Evolutionary conservation across 2,329 filamentous ascomycete species (phyloP).

Genomic region (Endoconidiophora polonica): DNA sequence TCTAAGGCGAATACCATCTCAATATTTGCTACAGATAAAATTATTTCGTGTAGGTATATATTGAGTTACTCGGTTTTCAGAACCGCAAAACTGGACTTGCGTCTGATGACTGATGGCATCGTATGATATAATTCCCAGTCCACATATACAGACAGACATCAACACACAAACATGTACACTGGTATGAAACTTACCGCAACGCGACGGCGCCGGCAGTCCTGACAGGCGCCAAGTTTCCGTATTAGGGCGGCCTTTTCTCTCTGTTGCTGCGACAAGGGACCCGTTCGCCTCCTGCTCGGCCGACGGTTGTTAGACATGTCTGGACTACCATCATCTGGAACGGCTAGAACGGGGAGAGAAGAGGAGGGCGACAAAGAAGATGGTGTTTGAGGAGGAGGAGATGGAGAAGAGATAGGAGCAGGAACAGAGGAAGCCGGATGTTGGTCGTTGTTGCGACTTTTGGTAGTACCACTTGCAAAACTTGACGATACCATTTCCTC

Average conservation of each 20-base stretch:
- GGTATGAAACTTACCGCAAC: slow-evolving; percentile 35
- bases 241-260: slow-evolving; percentile 43
- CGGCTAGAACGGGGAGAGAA: slow-evolving; percentile 27
- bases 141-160: not conserved
- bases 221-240: slow-evolving; percentile 40
- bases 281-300: slow-evolving; percentile 40
- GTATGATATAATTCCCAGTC: too few species aligned
- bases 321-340: slow-evolving; percentile 35
- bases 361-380: slow-evolving; percentile 34
- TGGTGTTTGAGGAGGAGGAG: slow-evolving; percentile 22
- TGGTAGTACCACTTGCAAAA: too few species aligned
- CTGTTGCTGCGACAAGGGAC: slow-evolving; percentile 40
- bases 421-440: not conserved
- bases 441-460: not conserved
- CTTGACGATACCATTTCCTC: not conserved
- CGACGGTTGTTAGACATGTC: slow-evolving; percentile 36
- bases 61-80: too few species aligned
- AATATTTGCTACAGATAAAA: too few species aligned
- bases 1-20: too few species aligned
- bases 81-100: too few species aligned
- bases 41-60: too few species aligned
- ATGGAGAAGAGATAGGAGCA: not conserved
- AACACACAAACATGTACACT: not conserved
- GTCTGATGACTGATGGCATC: too few species aligned
- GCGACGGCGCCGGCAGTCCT: slow-evolving; percentile 37